Base-by-base conservation (phyloP, 2,329 filamentous ascomycete species). In the Aspergillus ochraceoroseus region DNA sequence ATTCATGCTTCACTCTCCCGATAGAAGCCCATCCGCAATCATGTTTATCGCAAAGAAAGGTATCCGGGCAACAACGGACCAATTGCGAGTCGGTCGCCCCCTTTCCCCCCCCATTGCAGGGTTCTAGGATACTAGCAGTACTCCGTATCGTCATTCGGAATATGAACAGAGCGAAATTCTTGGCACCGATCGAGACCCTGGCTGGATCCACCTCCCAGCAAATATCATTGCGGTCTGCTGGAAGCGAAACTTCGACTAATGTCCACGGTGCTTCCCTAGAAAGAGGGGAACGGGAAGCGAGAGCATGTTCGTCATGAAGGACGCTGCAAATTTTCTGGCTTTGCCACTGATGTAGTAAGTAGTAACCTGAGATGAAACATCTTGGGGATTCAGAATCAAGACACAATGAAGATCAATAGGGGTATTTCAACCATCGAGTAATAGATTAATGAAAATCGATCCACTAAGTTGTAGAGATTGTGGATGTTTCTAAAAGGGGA, bases 151-250 rank as follows among this genome's bases (percentile, higher is more conserved):
- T 34, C 43, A 33, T 30, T n/a, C 34, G 30, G 26, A n/a, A 32
- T 33, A 46, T 30, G 26, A 37, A 34, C 27, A 25, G 17, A n/a
- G 32, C 15, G 20, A 13, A 18, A 33, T 39, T 23, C 48, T 51
- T 40, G 46, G 42, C 48, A 38, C 40, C 35, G 46, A 49, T 51
- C 46, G 48, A 51, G 48, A 51, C 48, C 46, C 46, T 49, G 41
- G 27, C 26, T 20, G 31, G 38, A 25, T 37, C 46, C 41, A 48
- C 46, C 19, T 23, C 20, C 23, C 22, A 22, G 32, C 35, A 38
- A 45, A 39, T 43, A 23, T 40, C 33, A 48, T 48, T 41, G 30
- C 23, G 37, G 33, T 39, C 37, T 18, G 11, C 29, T 32, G 22
- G 29, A 39, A 6, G 11, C 20, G 29, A 32, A 26, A 25, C 19